These are phyloP conservation scores for Clarireedia homoeocarpa DNA, from an alignment of 2,329 filamentous ascomycete genomes.

Conservation along the genomic window DNA sequence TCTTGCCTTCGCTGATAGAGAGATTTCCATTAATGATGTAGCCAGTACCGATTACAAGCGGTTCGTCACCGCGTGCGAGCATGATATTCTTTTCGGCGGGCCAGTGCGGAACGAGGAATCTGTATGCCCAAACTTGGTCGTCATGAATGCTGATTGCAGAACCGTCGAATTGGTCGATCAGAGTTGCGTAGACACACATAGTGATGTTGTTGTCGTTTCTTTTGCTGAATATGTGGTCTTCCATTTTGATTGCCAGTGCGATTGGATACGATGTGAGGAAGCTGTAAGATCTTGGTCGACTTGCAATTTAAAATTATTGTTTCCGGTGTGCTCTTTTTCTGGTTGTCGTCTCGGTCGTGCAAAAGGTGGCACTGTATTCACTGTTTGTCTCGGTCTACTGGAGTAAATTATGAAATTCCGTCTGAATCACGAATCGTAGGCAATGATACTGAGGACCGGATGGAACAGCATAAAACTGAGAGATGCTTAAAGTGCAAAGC, in stretches of 20 bases:
- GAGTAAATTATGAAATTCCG: background rate
- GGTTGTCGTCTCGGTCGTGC: too few relatives aligned
- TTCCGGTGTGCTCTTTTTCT: background rate
- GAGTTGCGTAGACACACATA: conserved; percentile 1
- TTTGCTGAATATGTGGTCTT: conserved; percentile 1
- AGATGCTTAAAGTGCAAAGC: too few relatives aligned
- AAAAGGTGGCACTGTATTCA: background rate
- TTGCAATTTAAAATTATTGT: background rate
- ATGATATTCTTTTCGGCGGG: background rate
- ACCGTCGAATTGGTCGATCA: conserved; percentile 2
- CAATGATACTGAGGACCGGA: too few relatives aligned
- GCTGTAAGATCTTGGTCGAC: too few relatives aligned
- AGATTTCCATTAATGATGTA: conserved; percentile 4
- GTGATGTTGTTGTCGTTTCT: conserved; percentile 1
- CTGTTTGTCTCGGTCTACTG: background rate
- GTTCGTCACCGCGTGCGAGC: background rate
- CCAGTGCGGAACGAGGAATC: conserved; percentile 1
- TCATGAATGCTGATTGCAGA: background rate
- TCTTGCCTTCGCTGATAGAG: conserved; percentile 1
- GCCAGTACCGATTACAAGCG: background rate
- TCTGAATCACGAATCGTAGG: background rate
- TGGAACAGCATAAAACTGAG: too few relatives aligned
- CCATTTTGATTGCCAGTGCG: background rate
- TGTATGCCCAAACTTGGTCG: background rate
- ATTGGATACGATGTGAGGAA: background rate